A percentile compares a stretch with the other conserved stretches of the same genome.
Evolutionary conservation across 179 eudicot genomes (phyloP).

Genomic region (Beta macrorhiza): DNA sequence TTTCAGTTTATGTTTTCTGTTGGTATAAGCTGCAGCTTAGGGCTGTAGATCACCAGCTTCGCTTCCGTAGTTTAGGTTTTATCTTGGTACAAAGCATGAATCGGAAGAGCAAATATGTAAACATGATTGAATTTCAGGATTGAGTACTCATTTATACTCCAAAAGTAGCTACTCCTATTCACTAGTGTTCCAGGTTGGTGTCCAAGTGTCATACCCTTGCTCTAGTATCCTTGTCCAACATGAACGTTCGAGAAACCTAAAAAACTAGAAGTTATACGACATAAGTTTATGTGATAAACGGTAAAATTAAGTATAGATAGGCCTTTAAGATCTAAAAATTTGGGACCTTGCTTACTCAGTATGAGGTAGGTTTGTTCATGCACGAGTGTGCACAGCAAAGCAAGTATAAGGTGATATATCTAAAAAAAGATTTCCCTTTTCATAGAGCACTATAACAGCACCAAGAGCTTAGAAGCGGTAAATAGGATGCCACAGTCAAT

Average conservation of each 20-base stretch:
- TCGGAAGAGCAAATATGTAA: too few species aligned
- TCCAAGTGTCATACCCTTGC: not conserved
- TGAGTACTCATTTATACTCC: not conserved
- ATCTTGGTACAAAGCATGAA: too few species aligned
- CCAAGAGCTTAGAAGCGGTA: not conserved
- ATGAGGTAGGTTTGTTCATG: not conserved
- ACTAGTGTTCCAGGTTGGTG: not conserved
- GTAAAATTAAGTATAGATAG: not conserved
- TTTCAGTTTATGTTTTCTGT: constrained; percentile 14
- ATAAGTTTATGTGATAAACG: not conserved
- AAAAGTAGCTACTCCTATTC: too few species aligned
- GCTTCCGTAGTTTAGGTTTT: not conserved
- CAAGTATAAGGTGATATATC: not conserved
- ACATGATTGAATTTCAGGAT: too few species aligned
- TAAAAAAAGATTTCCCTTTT: not conserved
- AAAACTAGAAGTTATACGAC: not conserved
- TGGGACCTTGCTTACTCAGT: not conserved
- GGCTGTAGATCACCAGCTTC: not conserved
- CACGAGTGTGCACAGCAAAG: not conserved
- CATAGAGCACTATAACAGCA: not conserved
- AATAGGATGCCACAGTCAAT: not conserved
- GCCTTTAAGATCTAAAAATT: not conserved
- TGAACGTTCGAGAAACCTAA: not conserved
- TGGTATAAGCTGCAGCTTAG: not conserved
- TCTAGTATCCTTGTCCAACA: not conserved